These are phyloP conservation scores for Zymoseptoria brevis DNA, from an alignment of 2,329 filamentous ascomycete species.

Conservation along the genomic window DNA sequence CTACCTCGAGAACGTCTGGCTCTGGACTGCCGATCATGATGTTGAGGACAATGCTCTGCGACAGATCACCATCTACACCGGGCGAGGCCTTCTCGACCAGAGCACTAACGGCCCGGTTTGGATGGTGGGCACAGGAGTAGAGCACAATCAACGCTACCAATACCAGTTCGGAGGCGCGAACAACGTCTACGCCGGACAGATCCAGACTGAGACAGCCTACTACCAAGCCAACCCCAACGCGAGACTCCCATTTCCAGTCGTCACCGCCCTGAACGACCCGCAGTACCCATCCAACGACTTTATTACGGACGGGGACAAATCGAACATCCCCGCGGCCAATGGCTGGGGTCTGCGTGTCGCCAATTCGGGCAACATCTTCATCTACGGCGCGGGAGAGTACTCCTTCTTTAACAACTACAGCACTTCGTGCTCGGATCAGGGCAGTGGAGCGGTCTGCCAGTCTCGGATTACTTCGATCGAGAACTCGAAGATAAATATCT, in stretches of 20 bases:
- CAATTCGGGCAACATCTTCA: conserved; percentile 46
- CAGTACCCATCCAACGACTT: conserved; percentile 45
- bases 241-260: conserved; percentile 55
- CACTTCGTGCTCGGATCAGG: conserved; percentile 33
- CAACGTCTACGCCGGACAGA: conserved; percentile 69
- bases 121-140: conserved; percentile 60
- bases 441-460: conserved; percentile 39
- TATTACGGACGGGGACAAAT: conserved; percentile 14
- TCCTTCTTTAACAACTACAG: conserved; percentile 60
- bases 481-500: conserved; percentile 35
- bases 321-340: conserved; percentile 37
- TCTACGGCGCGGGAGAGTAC: conserved; percentile 60
- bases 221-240: conserved; percentile 78
- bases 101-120: conserved; percentile 52
- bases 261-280: conserved; percentile 56
- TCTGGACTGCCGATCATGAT: conserved; percentile 89
- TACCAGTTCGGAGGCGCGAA: conserved; percentile 73
- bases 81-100: conserved; percentile 76
- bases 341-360: conserved; percentile 60
- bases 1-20: conserved; percentile 87
- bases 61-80: conserved; percentile 83
- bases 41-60: conserved; percentile 61
- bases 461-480: conserved; percentile 43
- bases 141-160: conserved; percentile 59
- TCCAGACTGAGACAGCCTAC: conserved; percentile 78